phyloP scores from a whole-genome alignment of 2,329 filamentous ascomycete species.

The Epichloe sibirici region DNA sequence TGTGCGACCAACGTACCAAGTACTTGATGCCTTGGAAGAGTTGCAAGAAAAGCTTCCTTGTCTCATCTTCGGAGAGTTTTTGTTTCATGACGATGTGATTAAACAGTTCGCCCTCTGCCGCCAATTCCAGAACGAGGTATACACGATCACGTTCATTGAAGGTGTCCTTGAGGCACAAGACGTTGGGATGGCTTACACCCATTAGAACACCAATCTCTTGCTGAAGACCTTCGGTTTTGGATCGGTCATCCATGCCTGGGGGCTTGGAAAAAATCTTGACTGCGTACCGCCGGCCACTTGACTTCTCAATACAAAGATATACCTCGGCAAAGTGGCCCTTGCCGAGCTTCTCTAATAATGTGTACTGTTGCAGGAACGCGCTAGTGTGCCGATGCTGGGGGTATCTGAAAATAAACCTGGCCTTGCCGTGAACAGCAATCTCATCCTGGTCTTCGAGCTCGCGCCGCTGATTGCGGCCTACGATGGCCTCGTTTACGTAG shows the following conservation, averaged over 20 bases:
- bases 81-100: slow-evolving; percentile 87
- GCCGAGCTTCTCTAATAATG: slow-evolving; percentile 70
- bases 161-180: slow-evolving; percentile 87
- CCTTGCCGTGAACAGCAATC: slow-evolving; percentile 73
- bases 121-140: slow-evolving; percentile 83
- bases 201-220: slow-evolving; percentile 95
- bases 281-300: slow-evolving; percentile 69
- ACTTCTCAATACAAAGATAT: slow-evolving; percentile 79
- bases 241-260: slow-evolving; percentile 66
- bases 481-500: slow-evolving; percentile 82
- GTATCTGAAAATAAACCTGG: slow-evolving; percentile 85
- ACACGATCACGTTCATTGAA: slow-evolving; percentile 87
- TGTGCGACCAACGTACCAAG: slow-evolving; percentile 47
- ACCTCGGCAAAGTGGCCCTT: slow-evolving; percentile 95
- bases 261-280: slow-evolving; percentile 93
- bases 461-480: slow-evolving; percentile 83
- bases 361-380: slow-evolving; percentile 78
- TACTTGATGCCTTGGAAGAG: slow-evolving; percentile 93
- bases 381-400: slow-evolving; percentile 63
- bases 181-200: slow-evolving; percentile 89
- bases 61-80: slow-evolving; percentile 73
- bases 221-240: slow-evolving; percentile 75
- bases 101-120: slow-evolving; percentile 87
- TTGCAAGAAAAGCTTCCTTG: slow-evolving; percentile 79
- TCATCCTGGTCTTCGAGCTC: slow-evolving; percentile 86